Evolutionary conservation across 1,284 basidiomycete species (phyloP).

Genomic region (Heliocybe sulcata): DNA sequence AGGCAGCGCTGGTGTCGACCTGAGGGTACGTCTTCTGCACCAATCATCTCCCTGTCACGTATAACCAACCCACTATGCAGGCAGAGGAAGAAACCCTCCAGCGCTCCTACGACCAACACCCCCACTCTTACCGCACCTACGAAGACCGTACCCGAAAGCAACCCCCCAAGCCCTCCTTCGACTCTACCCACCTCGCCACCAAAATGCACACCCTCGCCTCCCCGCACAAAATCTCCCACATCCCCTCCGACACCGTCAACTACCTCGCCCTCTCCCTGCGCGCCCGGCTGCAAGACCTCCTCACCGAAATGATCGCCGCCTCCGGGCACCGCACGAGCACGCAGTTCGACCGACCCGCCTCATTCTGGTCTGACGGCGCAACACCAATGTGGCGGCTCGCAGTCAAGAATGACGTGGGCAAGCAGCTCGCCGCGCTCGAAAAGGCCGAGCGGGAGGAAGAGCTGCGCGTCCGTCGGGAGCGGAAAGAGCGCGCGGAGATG

Average conservation of each 20-base stretch:
- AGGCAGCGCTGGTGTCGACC: constrained; percentile 77
- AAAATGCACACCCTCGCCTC: constrained; percentile 59
- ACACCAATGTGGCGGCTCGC: constrained; percentile 76
- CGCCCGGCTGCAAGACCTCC: constrained; percentile 63
- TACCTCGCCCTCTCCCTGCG: constrained; percentile 77
- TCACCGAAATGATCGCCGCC: constrained; percentile 65
- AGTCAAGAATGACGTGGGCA: constrained; percentile 66
- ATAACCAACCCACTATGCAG: constrained; percentile 25
- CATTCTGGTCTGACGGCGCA: constrained; percentile 46
- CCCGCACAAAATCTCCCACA: constrained; percentile 53
- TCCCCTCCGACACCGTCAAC: constrained; percentile 67
- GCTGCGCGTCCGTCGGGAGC: constrained; percentile 58
- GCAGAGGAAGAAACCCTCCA: constrained; percentile 70
- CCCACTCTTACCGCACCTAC: constrained; percentile 45
- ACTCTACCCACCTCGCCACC: constrained; percentile 48
- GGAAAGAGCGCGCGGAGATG: constrained; percentile 67
- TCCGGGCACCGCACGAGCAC: constrained; percentile 63
- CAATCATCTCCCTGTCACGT: constrained; percentile 2
- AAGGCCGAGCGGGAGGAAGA: constrained; percentile 78
- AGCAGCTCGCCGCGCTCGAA: constrained; percentile 69
- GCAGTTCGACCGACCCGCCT: constrained; percentile 62
- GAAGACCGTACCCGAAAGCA: constrained; percentile 74
- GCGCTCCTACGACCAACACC: constrained; percentile 50
- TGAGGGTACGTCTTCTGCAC: constrained; percentile 41
- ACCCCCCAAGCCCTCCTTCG: constrained; percentile 54